phyloP scores from a whole-genome alignment of 1,139 yeast species.

The Geotrichum europaeum region DNA sequence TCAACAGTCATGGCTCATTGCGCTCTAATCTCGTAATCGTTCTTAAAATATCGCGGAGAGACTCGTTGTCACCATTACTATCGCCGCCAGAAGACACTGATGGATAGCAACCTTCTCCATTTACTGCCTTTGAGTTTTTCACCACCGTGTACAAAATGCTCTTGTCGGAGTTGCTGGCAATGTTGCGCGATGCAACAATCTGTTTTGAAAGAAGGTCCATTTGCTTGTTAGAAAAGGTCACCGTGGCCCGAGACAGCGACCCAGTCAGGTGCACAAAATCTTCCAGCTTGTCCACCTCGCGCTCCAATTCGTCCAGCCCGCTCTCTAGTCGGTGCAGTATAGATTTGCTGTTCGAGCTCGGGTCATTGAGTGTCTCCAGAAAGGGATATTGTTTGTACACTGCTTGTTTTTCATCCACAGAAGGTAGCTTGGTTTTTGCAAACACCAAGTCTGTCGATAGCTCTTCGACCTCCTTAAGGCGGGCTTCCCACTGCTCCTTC shows the following conservation, averaged over 20 bases:
- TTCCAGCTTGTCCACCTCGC: conserved; percentile 13
- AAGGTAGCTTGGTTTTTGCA: neutral
- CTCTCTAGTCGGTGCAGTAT: neutral
- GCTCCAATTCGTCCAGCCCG: conserved; percentile 5
- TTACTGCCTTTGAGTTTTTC: conserved; percentile 5
- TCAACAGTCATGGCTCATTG: neutral
- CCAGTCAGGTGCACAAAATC: conserved; percentile 11
- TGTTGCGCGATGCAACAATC: neutral
- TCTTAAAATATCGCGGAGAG: conserved; percentile 14
- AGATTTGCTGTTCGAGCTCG: neutral
- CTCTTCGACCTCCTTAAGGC: conserved; percentile 17
- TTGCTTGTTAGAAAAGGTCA: conserved; percentile 4
- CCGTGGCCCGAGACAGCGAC: conserved; percentile 6
- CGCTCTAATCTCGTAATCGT: conserved; percentile 16
- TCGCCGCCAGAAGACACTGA: neutral
- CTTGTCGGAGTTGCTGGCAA: neutral
- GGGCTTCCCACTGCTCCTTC: conserved; percentile 44
- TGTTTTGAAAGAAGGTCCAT: conserved; percentile 1
- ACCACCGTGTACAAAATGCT: conserved; percentile 7
- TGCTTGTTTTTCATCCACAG: neutral
- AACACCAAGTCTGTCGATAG: conserved; percentile 4
- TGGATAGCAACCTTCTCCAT: neutral
- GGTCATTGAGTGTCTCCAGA: neutral
- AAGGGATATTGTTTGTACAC: conserved; percentile 6
- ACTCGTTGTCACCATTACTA: neutral